Conservation (phyloP, 768 basidiomycete genomes). For the Boletus patriciae region DNA sequence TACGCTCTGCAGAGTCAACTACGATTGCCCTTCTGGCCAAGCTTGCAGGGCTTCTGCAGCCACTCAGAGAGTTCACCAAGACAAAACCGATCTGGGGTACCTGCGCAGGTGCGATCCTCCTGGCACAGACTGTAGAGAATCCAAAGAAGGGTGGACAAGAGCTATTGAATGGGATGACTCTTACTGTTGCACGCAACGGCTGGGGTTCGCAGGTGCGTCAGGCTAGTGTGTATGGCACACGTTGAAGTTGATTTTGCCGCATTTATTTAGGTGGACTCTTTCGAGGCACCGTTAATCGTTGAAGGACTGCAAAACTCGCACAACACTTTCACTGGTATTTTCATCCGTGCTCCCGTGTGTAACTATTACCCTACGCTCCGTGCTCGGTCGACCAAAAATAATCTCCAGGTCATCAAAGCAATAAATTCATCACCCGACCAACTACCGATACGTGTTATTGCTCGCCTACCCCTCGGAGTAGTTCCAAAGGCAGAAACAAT, state of each 20-base stretch:
- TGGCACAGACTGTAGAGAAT: conserved; percentile 70
- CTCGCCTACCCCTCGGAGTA: conserved; percentile 58
- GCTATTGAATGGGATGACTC: conserved; percentile 74
- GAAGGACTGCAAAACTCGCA: conserved; percentile 59
- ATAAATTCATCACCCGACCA: conserved; percentile 48
- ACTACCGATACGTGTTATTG: conserved; percentile 67
- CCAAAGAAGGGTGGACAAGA: conserved; percentile 89
- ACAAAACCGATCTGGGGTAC: conserved; percentile 89
- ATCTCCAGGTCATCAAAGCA: conserved; percentile 59
- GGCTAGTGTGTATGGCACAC: background rate
- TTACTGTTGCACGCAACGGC: conserved; percentile 83
- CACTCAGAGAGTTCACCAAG: conserved; percentile 69
- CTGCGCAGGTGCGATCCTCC: conserved; percentile 91
- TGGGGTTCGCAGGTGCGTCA: conserved; percentile 86
- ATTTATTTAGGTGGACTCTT: conserved; percentile 73
- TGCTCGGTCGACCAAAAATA: background rate
- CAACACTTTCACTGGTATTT: conserved; percentile 74
- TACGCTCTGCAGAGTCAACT: conserved; percentile 68
- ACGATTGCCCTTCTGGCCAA: conserved; percentile 81
- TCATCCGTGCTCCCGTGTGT: conserved; percentile 90
- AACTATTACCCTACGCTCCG: background rate
- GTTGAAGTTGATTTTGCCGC: background rate
- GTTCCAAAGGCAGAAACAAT: conserved; percentile 39
- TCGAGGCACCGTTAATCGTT: conserved; percentile 75
- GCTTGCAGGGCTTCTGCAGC: conserved; percentile 75